These are phyloP conservation scores for Hanseniaspora singularis DNA, from an alignment of 805 yeast species.

Conservation along the genomic window DNA sequence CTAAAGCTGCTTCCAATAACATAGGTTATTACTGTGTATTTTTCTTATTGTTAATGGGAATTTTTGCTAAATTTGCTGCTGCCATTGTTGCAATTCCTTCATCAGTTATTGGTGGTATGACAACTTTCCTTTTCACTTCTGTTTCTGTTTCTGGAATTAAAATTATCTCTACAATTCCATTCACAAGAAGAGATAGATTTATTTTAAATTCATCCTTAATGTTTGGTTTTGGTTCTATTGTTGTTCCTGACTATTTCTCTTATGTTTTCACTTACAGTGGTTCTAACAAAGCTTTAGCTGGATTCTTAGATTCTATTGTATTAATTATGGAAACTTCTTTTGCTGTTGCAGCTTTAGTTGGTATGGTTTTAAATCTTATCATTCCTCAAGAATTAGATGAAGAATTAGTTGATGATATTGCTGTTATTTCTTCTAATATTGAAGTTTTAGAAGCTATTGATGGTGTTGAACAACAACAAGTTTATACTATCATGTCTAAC, in stretches of 20 bases:
- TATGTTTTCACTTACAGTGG: conserved; percentile 56
- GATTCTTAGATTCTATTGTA: conserved; percentile 56
- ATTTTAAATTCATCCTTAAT: conserved; percentile 53
- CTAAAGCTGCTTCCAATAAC: conserved; percentile 81
- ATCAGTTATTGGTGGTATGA: conserved; percentile 81
- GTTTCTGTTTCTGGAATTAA: conserved; percentile 66
- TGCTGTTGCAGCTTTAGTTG: conserved; percentile 57
- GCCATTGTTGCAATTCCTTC: conserved; percentile 76
- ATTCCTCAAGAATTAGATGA: conserved; percentile 50
- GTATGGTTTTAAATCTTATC: conserved; percentile 47
- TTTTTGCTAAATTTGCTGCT: conserved; percentile 77
- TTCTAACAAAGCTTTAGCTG: conserved; percentile 41
- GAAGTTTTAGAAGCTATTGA: conserved; percentile 22
- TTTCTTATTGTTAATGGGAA: conserved; percentile 74
- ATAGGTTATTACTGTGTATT: conserved; percentile 73
- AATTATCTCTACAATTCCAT: conserved; percentile 41
- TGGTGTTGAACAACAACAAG: conserved; percentile 15
- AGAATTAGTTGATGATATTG: conserved; percentile 24
- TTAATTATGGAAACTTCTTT: conserved; percentile 64
- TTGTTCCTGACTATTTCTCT: conserved; percentile 55
- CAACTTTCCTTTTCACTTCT: conserved; percentile 59
- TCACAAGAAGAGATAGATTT: conserved; percentile 64
- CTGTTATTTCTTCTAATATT: conserved; percentile 22
- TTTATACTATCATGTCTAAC: conserved; percentile 14
- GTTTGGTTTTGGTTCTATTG: conserved; percentile 55